These are phyloP conservation scores for Shiraia sp. DNA, from an alignment of 2,329 filamentous ascomycete species.

Conservation along the genomic window DNA sequence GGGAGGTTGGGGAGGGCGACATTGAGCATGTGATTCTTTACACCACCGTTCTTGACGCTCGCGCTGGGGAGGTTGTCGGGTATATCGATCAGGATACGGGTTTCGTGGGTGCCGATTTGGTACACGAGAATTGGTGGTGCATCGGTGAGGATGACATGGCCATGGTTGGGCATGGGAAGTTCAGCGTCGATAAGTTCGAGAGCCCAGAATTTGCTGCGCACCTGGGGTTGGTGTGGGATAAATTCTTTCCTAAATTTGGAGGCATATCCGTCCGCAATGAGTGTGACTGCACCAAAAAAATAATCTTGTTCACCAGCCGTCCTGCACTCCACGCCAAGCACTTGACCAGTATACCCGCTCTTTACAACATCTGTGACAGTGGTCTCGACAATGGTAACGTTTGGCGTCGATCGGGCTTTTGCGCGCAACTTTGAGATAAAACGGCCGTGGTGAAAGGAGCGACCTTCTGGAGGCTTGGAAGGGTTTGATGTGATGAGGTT, in stretches of 20 bases:
- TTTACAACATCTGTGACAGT: slow-evolving; percentile 78
- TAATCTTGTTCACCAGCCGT: slow-evolving; percentile 68
- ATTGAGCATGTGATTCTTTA: slow-evolving; percentile 81
- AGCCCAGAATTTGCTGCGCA: slow-evolving; percentile 88
- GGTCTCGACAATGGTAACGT: slow-evolving; percentile 90
- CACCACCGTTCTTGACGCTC: slow-evolving; percentile 73
- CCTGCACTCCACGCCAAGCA: slow-evolving; percentile 79
- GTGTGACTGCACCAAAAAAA: slow-evolving; percentile 86
- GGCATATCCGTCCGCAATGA: slow-evolving; percentile 89
- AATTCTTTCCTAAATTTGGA: slow-evolving; percentile 88
- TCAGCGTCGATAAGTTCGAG: slow-evolving; percentile 88
- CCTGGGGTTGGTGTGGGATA: slow-evolving; percentile 66
- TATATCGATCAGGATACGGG: slow-evolving; percentile 85
- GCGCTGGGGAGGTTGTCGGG: slow-evolving; percentile 77
- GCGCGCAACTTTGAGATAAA: slow-evolving; percentile 83
- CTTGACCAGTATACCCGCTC: slow-evolving; percentile 68
- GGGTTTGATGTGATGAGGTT: slow-evolving; percentile 50
- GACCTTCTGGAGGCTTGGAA: slow-evolving; percentile 63
- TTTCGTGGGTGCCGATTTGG: slow-evolving; percentile 95
- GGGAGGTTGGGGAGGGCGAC: slow-evolving; percentile 80
- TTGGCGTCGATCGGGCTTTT: slow-evolving; percentile 73
- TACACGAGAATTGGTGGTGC: slow-evolving; percentile 84
- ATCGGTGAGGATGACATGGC: slow-evolving; percentile 84
- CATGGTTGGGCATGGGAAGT: slow-evolving; percentile 74
- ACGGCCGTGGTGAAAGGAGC: slow-evolving; percentile 89